A percentile compares a stretch with the other conserved stretches of the same genome.
Evolutionary conservation across 2,329 filamentous ascomycete species (phyloP).

Genomic region (Aspergillus sp.): DNA sequence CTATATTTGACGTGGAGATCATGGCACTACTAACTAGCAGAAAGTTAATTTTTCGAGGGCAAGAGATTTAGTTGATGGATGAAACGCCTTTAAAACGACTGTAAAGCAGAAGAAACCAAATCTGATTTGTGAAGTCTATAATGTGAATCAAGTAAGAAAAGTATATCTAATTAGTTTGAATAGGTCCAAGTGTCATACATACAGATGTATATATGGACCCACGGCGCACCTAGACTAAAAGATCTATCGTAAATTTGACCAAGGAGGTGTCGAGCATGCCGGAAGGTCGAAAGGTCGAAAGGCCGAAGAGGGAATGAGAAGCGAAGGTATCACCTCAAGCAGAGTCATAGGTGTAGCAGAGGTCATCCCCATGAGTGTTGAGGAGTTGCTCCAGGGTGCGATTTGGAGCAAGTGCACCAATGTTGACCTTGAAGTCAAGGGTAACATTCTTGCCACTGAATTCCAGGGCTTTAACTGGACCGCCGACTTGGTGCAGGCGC

Average conservation of each 20-base stretch:
- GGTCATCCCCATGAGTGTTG: constrained; percentile 8
- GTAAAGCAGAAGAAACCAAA: too few species aligned
- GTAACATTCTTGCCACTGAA: constrained; percentile 16
- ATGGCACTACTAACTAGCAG: too few species aligned
- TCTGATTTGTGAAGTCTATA: neutral
- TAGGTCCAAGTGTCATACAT: neutral
- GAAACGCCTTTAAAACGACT: too few species aligned
- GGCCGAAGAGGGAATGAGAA: neutral
- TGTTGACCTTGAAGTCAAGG: constrained; percentile 17
- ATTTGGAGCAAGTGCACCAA: constrained; percentile 15
- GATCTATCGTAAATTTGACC: neutral
- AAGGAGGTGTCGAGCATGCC: neutral
- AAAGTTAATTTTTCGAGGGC: too few species aligned
- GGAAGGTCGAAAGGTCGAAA: neutral
- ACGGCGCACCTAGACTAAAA: neutral
- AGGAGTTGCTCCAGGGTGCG: constrained; percentile 15
- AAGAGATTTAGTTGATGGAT: too few species aligned
- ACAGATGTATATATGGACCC: neutral
- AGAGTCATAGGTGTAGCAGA: constrained; percentile 13
- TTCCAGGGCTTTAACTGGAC: constrained; percentile 29
- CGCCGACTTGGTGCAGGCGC: constrained; percentile 36
- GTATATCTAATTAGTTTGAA: neutral
- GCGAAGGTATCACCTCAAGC: neutral
- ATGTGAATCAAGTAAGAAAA: neutral
- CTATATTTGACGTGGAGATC: too few species aligned